Evolutionary conservation across 805 yeast genomes (phyloP), one percentile per base, ranked within the genome.

Genomic region (Metschnikowia peoriensis): DNA sequence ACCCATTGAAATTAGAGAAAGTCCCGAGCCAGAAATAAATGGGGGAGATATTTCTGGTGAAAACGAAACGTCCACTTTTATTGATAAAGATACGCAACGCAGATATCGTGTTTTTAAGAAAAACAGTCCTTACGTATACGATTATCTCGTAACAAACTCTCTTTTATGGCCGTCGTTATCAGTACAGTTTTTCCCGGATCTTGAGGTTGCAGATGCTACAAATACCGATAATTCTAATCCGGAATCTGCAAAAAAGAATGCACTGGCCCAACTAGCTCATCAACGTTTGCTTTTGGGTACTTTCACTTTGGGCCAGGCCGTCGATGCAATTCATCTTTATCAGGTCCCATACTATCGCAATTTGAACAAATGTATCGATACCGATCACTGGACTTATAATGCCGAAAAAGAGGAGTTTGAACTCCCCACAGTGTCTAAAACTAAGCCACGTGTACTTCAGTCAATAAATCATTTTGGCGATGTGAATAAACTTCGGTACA

Each of bases 391-490:
- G 58, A 66, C 68, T 44, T 75, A 66, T 49, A 71, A 68, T 55
- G 61, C 66, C 14, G 78, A 74, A 6, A 73, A 72, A 46, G 63
- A 63, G 50, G 79, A 75, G 60, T 73, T 75, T 46, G 77, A 73
- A 56, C 50, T 73, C 40, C 60, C 63, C 7, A 61, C 67, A 11
- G 62, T 65, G 1, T 46, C 68, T 0, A 65, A 64, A 51, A 62
- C 63, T 44, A 69, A 68, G 53, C 50, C 68, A n/a, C 62, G 65
- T 39, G 65, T 61, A 6, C 55, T 76, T 5, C 96, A 88, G 67
- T 77, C 79, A 43, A 83, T 88, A n/a, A 75, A 80, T 35, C 90
- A 84, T 58, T 66, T 71, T 1, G 91, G 89, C 1, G 94, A 86
- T 57, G 85, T 91, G 51, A 89, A 89, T 64, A 79, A 81, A 55